phyloP scores from a whole-genome alignment of 2,329 filamentous ascomycete genomes.

The Emydomyces testavorans region DNA sequence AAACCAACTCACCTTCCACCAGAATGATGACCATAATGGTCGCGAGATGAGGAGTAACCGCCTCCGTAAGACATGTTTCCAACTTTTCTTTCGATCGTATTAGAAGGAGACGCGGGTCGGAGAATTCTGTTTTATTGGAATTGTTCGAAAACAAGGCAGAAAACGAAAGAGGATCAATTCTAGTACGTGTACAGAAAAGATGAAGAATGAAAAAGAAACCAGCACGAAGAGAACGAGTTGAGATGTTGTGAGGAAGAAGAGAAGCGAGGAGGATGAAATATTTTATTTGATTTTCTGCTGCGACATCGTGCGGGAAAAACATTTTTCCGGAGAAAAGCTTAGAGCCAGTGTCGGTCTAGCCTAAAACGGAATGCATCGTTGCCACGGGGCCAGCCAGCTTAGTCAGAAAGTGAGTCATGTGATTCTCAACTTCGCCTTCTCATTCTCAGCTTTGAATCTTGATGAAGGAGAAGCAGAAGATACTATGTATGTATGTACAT shows the following conservation, averaged over 20 bases:
- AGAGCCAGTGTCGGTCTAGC: neutral
- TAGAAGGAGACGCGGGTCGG: neutral
- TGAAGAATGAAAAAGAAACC: conserved; percentile 13
- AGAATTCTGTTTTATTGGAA: neutral
- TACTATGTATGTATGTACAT: too few species aligned
- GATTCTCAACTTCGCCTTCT: neutral
- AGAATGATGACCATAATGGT: conserved; percentile 36
- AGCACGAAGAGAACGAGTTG: conserved; percentile 11
- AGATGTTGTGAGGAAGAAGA: conserved; percentile 19
- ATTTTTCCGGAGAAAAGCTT: too few species aligned
- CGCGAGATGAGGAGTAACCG: conserved; percentile 24
- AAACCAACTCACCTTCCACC: conserved; percentile 6
- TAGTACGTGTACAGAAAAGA: neutral
- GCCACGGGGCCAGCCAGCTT: too few species aligned
- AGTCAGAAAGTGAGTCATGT: neutral
- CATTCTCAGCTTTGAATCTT: too few species aligned
- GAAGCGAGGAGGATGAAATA: conserved; percentile 21
- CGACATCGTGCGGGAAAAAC: too few species aligned
- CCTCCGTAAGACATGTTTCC: conserved; percentile 58
- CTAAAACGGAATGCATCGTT: neutral
- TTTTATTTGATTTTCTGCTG: neutral
- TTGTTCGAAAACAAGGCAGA: conserved; percentile 10
- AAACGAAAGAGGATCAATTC: conserved; percentile 13
- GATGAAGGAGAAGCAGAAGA: too few species aligned
- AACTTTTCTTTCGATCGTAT: conserved; percentile 9